Evolutionary conservation across 2,329 filamentous ascomycete species (phyloP).

Genomic region (Neonectria sp.): DNA sequence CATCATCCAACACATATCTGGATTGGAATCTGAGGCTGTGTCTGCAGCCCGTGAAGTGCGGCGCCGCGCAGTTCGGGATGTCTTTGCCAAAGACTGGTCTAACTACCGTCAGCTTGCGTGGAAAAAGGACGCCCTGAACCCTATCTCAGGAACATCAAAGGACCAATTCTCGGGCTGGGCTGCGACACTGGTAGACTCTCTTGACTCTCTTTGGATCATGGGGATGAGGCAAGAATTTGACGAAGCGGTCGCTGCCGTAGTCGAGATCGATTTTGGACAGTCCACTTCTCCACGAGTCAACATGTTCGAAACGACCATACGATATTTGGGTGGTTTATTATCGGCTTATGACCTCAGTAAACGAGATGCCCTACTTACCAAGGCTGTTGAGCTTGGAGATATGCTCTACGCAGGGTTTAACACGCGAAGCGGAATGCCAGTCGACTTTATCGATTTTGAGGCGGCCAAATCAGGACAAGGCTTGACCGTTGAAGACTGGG

Average conservation of each 20-base stretch:
- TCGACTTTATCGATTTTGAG: conserved; percentile 60
- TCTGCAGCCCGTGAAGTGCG: conserved; percentile 44
- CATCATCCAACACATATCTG: conserved; percentile 11
- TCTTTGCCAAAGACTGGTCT: conserved; percentile 62
- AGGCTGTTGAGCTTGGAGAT: conserved; percentile 66
- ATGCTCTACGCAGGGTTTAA: conserved; percentile 69
- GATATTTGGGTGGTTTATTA: conserved; percentile 67
- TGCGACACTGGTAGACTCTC: conserved; percentile 71
- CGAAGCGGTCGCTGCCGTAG: conserved; percentile 65
- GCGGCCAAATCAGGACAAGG: conserved; percentile 64
- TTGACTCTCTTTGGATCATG: conserved; percentile 77
- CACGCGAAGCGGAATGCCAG: conserved; percentile 66
- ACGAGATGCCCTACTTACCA: conserved; percentile 59
- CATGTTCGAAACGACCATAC: conserved; percentile 69
- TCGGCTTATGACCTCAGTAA: conserved; percentile 65
- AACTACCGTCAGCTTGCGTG: conserved; percentile 68
- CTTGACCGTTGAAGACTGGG: conserved; percentile 63
- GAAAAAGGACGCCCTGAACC: conserved; percentile 67
- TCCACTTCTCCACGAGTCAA: conserved; percentile 61
- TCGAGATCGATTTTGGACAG: conserved; percentile 66
- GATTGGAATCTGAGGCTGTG: not conserved
- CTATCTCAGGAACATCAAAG: conserved; percentile 61
- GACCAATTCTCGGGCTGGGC: conserved; percentile 70
- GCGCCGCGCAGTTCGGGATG: conserved; percentile 56
- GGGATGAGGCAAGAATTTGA: conserved; percentile 70